Base-by-base conservation (phyloP, 345 rosid species). In the Hevea brasiliensis region DNA sequence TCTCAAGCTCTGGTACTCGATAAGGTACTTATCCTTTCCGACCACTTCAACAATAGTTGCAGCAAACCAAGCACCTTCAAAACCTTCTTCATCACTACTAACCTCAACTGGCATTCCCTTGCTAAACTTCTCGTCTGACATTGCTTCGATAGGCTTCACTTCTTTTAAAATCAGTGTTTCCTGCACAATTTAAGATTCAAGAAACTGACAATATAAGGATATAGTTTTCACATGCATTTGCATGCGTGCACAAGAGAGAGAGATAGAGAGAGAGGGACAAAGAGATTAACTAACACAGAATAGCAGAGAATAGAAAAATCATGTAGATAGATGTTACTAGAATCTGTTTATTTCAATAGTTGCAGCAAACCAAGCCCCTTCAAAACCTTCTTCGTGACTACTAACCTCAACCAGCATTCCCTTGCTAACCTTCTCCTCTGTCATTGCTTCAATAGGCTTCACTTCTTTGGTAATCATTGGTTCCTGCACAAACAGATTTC, bases 361-460 rank as follows among this genome's bases (percentile, higher is more conserved):
- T 66, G 87, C 98, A 9, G 74, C 72, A 81, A 90, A 95, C 98
- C 96, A 89, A 72, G 98, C 92, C 78, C 92, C 97, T 78, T 87
- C 72, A 73, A 88, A 85, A 32, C 99, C 99, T 47, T 95, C 92
- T 77, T 95, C 99, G 7, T 87, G 87, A 11, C 89, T 88, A 62
- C 87, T 83, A 35, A 92, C 94, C 87, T 95, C 98, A 26, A 92
- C 86, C 10, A 10, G 59, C 71, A 61, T 62, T 69, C 81, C 78
- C 47, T 55, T 57, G 60, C 54, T 45, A 13, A 63, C 74, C 58
- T 50, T 47, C 54, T 35, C 72, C 45, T 50, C 64, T 7, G 12
- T 26, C 50, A 51, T 71, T 42, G 57, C 51, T 54, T 60, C 60
- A 18, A 8, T 45, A 32, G 65, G 58, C 61, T 76, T 60, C 42